These are phyloP conservation scores for Plasmopara viticola DNA, from an alignment of 352 stramenopile genomes.

Conservation along the genomic window DNA sequence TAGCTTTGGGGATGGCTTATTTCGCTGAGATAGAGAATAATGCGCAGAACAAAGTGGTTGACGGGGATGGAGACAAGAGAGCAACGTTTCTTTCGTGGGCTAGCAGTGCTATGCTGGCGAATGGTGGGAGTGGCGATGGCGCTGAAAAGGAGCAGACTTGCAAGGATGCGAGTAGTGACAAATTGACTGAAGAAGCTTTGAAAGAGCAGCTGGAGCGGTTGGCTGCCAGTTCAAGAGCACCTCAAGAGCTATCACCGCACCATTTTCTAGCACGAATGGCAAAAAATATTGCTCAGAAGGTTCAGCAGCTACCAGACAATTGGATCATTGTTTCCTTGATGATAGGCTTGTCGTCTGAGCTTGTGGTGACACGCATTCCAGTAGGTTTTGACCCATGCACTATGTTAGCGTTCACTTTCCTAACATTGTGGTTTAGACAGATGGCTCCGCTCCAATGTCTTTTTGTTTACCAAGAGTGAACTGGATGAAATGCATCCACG, in stretches of 20 bases:
- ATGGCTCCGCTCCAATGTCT: slow-evolving; percentile 31
- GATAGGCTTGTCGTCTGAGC: slow-evolving; percentile 35
- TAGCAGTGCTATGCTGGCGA: slow-evolving; percentile 33
- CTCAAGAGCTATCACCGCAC: slow-evolving; percentile 1
- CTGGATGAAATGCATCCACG: slow-evolving; percentile 36
- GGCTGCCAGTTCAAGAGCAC: slow-evolving; percentile 4
- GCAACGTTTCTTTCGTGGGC: slow-evolving; percentile 31
- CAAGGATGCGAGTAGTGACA: slow-evolving; percentile 5
- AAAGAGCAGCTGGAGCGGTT: slow-evolving; percentile 19
- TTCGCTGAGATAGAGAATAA: slow-evolving; percentile 27
- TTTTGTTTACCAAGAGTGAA: slow-evolving; percentile 40
- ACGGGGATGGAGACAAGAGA: slow-evolving; percentile 1
- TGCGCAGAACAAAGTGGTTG: background rate
- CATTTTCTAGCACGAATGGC: slow-evolving; percentile 16
- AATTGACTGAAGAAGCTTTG: slow-evolving; percentile 12
- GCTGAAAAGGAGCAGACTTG: slow-evolving; percentile 1
- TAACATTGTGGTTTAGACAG: slow-evolving; percentile 32
- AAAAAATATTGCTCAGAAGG: slow-evolving; percentile 13
- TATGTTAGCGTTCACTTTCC: background rate
- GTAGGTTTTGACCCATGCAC: slow-evolving; percentile 16
- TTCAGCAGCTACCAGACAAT: slow-evolving; percentile 28
- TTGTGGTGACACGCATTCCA: slow-evolving; percentile 38
- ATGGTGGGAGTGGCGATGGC: slow-evolving; percentile 19
- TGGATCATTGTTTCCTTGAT: slow-evolving; percentile 43
- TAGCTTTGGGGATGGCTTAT: slow-evolving; percentile 43